These are phyloP conservation scores for Fonsecaea multimorphosa DNA, from an alignment of 2,329 filamentous ascomycete genomes.

Conservation along the genomic window DNA sequence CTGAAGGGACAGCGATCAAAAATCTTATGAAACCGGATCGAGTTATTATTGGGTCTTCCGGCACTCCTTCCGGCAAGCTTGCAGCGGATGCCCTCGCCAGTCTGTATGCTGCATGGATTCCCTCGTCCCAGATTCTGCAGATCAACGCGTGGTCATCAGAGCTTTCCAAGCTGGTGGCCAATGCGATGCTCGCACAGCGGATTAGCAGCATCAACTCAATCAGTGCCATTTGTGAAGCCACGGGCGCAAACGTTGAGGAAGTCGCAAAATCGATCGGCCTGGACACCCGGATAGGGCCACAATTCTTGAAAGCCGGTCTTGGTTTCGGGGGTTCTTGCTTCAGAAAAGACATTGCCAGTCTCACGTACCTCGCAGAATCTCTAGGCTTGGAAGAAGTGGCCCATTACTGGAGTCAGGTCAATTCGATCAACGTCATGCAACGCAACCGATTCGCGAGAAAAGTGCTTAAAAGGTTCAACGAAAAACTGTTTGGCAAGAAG, in stretches of 20 bases:
- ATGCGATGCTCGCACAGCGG: slow-evolving; percentile 79
- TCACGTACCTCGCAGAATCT: slow-evolving; percentile 75
- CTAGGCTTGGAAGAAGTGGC: slow-evolving; percentile 73
- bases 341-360: slow-evolving; percentile 76
- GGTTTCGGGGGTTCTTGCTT: slow-evolving; percentile 84
- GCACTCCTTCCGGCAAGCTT: slow-evolving; percentile 63
- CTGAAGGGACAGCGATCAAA: slow-evolving; percentile 75
- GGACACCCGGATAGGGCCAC: slow-evolving; percentile 73
- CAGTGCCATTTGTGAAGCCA: slow-evolving; percentile 78
- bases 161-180: slow-evolving; percentile 77
- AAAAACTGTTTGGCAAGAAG: slow-evolving; percentile 70
- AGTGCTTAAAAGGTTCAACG: slow-evolving; percentile 70
- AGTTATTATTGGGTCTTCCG: slow-evolving; percentile 74
- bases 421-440: slow-evolving; percentile 78
- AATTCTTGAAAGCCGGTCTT: slow-evolving; percentile 75
- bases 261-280: slow-evolving; percentile 70
- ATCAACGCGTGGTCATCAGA: slow-evolving; percentile 80
- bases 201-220: slow-evolving; percentile 83
- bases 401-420: slow-evolving; percentile 75
- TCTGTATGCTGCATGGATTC: slow-evolving; percentile 75
- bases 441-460: slow-evolving; percentile 70
- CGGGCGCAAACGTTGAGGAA: slow-evolving; percentile 76
- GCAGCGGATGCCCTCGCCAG: slow-evolving; percentile 69
- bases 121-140: slow-evolving; percentile 68
- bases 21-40: slow-evolving; percentile 75